Base-by-base conservation (phyloP, 2,329 filamentous ascomycete genomes). In the Trichoderma sp. region DNA sequence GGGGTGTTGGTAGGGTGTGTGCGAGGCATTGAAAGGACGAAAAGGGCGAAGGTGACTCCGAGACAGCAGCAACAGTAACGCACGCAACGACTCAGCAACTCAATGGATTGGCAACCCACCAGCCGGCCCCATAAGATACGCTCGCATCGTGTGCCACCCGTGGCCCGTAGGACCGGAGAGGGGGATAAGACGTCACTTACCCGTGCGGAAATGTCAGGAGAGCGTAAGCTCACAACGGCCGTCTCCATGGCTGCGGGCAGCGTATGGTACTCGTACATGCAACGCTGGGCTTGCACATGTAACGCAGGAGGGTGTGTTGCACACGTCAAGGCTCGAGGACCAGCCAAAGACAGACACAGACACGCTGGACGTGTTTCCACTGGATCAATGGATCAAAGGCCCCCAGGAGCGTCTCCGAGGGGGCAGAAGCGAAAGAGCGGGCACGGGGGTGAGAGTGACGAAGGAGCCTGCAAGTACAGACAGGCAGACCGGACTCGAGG, bases 1-100 rank as follows among this genome's bases (percentile, higher is more conserved):
- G 63, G 75, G 75, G 75, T 71, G 66, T 59, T 71, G 69, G 75
- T 35, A 45, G 59, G 66, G 74, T 63, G 69, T 66, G 75, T 67
- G 75, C 16, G 29, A 63, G 60, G 73, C 50, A 24, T 64, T 18
- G 60, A 24, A 5, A 38, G 33, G 50, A 38, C 8, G 59, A 62
- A 33, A 12, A 35, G 29, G 33, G 60, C 29, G 45, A 21, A 31
- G 18, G 4, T n/a, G 31, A 62, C 59, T 31, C 41, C 41, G 59
- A 62, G 29, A 33, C 9, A 33, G 27, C 59, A 29, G 14, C 16
- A 18, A 3, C 18, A 35, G 33, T 18, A 33, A 33, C 60, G 31
- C 18, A n/a, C 18, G 29, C 29, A 35, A 63, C 29, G 60, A 33
- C 31, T 24, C 60, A 59, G 66, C 45, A 33, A 69, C 45, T 69